A percentile compares a stretch with the other conserved stretches of the same genome.
These are phyloP conservation scores for Ambrosia artemisiifolia DNA, from an alignment of 129 eudicot species.

Conservation along the genomic window DNA sequence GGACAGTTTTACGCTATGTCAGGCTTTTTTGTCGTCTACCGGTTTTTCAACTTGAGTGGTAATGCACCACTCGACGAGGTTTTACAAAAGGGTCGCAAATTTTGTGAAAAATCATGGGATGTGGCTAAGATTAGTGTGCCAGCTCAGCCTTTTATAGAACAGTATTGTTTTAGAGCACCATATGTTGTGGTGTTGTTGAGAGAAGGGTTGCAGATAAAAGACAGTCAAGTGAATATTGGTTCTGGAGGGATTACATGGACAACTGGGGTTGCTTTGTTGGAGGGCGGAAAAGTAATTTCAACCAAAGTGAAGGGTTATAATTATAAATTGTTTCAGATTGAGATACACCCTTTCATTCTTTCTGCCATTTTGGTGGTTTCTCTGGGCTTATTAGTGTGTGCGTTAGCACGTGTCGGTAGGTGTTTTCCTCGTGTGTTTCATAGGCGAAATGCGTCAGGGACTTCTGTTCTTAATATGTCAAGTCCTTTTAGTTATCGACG, in stretches of 20 bases:
- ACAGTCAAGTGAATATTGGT: slow-evolving; percentile 63
- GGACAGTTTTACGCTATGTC: slow-evolving; percentile 92
- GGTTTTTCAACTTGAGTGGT: slow-evolving; percentile 81
- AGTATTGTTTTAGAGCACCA: slow-evolving; percentile 96
- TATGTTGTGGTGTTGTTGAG: slow-evolving; percentile 72
- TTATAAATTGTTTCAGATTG: slow-evolving; percentile 45
- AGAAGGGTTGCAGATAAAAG: slow-evolving; percentile 86
- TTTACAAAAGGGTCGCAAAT: slow-evolving; percentile 63
- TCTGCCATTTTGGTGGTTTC: slow-evolving; percentile 58
- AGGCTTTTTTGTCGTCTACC: slow-evolving; percentile 88
- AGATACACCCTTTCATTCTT: slow-evolving; percentile 57
- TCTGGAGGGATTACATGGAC: slow-evolving; percentile 99
- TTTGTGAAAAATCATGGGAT: slow-evolving; percentile 78
- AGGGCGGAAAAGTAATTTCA: slow-evolving; percentile 75
- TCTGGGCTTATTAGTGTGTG: slow-evolving; percentile 37
- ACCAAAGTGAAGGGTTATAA: slow-evolving; percentile 24
- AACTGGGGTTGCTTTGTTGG: slow-evolving; percentile 88
- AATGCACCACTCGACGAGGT: slow-evolving; percentile 73
- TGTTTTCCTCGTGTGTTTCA: slow-evolving; percentile 46
- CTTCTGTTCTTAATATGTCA: slow-evolving; percentile 66
- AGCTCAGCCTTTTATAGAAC: slow-evolving; percentile 94
- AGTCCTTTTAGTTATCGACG: slow-evolving; percentile 75
- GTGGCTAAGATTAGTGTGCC: slow-evolving; percentile 74
- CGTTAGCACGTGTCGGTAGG: slow-evolving; percentile 45
- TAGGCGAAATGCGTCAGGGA: slow-evolving; percentile 49